Percentiles rank a stretch among this genome's conserved stretches.
phyloP scores from a whole-genome alignment of 148 eudicot genomes.

The Agrostemma githago region DNA sequence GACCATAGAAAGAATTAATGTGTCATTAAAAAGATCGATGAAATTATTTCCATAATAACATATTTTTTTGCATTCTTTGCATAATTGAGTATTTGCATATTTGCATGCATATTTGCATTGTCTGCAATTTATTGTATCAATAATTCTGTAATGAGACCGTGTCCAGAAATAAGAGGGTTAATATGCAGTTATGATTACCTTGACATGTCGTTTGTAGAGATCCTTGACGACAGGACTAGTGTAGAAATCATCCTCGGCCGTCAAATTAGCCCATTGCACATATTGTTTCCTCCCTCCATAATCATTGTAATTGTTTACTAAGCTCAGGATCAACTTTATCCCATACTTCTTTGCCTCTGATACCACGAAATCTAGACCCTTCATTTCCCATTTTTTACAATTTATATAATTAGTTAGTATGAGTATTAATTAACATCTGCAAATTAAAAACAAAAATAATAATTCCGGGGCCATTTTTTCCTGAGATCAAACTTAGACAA shows the following conservation, averaged over 20 bases:
- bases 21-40: no score
- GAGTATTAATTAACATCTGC: background rate
- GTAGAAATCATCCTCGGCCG: slow-evolving; percentile 65
- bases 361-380: slow-evolving; percentile 75
- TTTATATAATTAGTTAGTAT: background rate
- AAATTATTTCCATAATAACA: no score
- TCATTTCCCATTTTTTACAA: background rate
- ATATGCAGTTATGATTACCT: slow-evolving; percentile 26
- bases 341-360: slow-evolving; percentile 59
- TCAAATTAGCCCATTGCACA: slow-evolving; percentile 62
- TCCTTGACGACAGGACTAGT: slow-evolving; percentile 46
- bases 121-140: no score
- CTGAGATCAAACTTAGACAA: no score
- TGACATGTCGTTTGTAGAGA: slow-evolving; percentile 56
- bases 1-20: no score
- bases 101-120: no score
- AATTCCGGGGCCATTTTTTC: no score
- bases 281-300: slow-evolving; percentile 69
- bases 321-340: slow-evolving; percentile 44
- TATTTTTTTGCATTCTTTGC: no score
- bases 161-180: background rate
- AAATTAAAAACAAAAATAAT: no score
- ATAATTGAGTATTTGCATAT: no score
- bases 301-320: slow-evolving; percentile 51
- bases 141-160: no score